Percentiles rank a stretch among this genome's conserved stretches.
phyloP scores from a whole-genome alignment of 495 filamentous ascomycete species.

The Penicillium roqueforti region DNA sequence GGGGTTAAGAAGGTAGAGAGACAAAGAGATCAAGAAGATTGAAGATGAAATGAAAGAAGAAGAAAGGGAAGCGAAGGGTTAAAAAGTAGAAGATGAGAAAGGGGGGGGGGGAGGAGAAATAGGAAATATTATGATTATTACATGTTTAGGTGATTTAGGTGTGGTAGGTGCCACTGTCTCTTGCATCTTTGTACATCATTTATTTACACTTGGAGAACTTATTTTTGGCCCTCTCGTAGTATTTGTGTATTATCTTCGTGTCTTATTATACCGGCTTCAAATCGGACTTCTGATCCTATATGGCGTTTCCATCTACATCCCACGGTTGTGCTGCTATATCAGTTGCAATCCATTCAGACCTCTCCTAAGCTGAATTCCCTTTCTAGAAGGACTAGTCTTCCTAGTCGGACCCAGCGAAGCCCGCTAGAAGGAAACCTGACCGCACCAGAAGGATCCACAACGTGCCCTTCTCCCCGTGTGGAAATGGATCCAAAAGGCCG shows the following conservation, averaged over 20 bases:
- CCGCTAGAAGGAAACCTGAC: slow-evolving; percentile 33
- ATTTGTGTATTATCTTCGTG: neutral
- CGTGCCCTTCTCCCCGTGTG: slow-evolving; percentile 34
- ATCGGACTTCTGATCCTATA: too few relatives aligned
- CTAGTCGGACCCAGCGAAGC: slow-evolving; percentile 28
- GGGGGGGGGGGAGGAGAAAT: slow-evolving; percentile 5
- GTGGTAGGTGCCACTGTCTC: slow-evolving; percentile 28
- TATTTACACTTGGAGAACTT: too few relatives aligned
- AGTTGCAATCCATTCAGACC: too few relatives aligned
- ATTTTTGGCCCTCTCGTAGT: too few relatives aligned
- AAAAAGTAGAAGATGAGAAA: slow-evolving; percentile 12
- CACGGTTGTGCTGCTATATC: too few relatives aligned
- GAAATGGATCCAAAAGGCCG: slow-evolving; percentile 33
- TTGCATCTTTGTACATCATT: slow-evolving; percentile 19
- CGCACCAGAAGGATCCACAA: slow-evolving; percentile 42
- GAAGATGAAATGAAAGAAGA: neutral
- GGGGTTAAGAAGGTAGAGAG: neutral
- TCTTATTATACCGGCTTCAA: neutral
- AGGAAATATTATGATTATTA: slow-evolving; percentile 5
- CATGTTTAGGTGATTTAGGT: slow-evolving; percentile 18
- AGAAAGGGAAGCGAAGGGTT: slow-evolving; percentile 10
- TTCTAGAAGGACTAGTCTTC: slow-evolving; percentile 12
- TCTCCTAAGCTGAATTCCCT: slow-evolving; percentile 8
- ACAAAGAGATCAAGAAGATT: neutral
- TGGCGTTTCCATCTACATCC: too few relatives aligned